These are phyloP conservation scores for Leishmania lainsoni DNA, from an alignment of 208 protist species.

Conservation along the genomic window DNA sequence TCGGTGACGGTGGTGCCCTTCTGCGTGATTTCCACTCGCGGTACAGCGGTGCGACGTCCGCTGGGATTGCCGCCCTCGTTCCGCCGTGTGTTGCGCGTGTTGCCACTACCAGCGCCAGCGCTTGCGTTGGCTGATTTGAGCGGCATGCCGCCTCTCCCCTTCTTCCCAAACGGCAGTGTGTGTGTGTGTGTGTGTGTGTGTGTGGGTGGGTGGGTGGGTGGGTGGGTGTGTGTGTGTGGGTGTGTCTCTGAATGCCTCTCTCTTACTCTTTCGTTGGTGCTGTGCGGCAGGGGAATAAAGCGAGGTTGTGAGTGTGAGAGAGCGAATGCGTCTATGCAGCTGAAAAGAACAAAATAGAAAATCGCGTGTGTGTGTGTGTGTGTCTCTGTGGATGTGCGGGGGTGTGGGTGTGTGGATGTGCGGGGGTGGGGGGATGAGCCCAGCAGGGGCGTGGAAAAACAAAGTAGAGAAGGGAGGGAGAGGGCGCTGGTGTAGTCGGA, in stretches of 20 bases:
- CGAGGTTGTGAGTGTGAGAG: background rate
- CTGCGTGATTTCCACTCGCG: constrained; percentile 4
- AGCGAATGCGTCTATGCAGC: background rate
- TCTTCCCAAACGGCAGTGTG: background rate
- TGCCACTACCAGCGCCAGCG: background rate
- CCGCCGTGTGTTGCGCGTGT: background rate
- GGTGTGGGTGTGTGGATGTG: background rate
- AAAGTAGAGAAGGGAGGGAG: background rate
- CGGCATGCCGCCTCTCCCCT: background rate
- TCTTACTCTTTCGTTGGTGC: constrained; percentile 5
- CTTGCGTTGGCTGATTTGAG: background rate
- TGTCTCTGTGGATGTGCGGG: too few relatives aligned
- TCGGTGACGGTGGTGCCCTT: background rate
- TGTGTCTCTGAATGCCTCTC: too few relatives aligned
- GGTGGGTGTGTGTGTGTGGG: background rate
- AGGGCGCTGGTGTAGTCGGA: background rate
- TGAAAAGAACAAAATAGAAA: background rate
- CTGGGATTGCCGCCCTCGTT: background rate
- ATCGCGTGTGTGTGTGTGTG: background rate
- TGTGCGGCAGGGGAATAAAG: background rate
- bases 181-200: background rate
- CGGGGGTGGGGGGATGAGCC: background rate
- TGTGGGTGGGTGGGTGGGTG: too few relatives aligned
- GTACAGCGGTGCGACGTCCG: background rate
- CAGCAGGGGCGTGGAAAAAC: background rate